These are phyloP conservation scores for Zea luxurians DNA, from an alignment of 176 grass and related monocot species.

Conservation along the genomic window DNA sequence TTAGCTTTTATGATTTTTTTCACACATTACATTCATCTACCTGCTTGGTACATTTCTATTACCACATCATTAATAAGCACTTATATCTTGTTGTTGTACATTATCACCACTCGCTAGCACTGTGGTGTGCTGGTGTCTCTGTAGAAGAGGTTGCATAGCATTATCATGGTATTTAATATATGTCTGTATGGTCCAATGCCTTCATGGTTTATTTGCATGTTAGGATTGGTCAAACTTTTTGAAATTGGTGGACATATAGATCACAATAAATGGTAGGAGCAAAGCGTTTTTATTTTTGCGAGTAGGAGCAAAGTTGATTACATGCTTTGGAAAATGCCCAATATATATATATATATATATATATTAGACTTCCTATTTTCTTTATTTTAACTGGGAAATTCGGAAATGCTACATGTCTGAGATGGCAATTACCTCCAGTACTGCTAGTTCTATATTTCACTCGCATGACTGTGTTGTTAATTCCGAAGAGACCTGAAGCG, in stretches of 20 bases:
- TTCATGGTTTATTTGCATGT: constrained; percentile 19
- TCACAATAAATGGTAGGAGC: constrained; percentile 6
- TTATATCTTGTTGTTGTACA: not conserved
- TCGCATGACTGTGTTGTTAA: constrained; percentile 27
- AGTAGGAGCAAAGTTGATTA: too few relatives aligned
- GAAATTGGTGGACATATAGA: not conserved
- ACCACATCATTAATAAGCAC: not conserved
- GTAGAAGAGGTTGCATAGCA: not conserved
- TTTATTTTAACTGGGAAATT: constrained; percentile 24
- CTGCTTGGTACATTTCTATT: constrained; percentile 17
- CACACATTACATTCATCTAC: constrained; percentile 17
- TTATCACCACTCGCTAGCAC: not conserved
- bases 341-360: too few relatives aligned
- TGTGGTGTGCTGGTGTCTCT: not conserved
- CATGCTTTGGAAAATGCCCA: constrained; percentile 18
- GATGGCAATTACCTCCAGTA: constrained; percentile 23
- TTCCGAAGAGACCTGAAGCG: constrained; percentile 32
- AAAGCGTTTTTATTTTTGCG: not conserved
- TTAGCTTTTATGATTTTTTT: constrained; percentile 17
- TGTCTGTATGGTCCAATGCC: not conserved
- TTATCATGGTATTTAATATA: constrained; percentile 6
- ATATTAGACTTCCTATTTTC: constrained; percentile 27
- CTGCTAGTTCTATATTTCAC: constrained; percentile 22
- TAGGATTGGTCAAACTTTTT: not conserved
- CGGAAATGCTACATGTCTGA: constrained; percentile 19